Base-by-base conservation (phyloP, 2,329 filamentous ascomycete genomes). In the Fusarium tjaetaba region DNA sequence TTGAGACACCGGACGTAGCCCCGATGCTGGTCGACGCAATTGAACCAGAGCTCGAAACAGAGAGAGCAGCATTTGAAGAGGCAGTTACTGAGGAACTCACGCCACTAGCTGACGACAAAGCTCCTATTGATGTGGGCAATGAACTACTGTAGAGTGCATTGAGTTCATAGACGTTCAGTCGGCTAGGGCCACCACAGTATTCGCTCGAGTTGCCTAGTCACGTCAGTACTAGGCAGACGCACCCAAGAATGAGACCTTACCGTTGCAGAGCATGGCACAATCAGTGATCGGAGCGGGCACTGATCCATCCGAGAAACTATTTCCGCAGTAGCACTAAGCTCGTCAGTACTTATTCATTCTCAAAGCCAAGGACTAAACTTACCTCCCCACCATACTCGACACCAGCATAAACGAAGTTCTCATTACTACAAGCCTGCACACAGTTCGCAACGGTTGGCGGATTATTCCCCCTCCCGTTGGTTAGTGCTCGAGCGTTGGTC, bases 351-450 rank as follows among this genome's bases (percentile, higher is more conserved):
- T 6, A 16, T 14, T 2, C 2, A 26, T 9, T 2, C n/a, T 15
- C 16, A 52, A 18, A 1, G 0, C 15, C 8, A 5, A 6, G 7
- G 0, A 14, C 5, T 18, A 0, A 3, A 36, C 79, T 69, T 43
- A 79, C 80, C 70, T 84, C 82, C 45, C 81, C 81, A 3, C 82
- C 82, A n/a, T 84, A 84, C 51, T 84, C 81, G 2, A 84, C 43
- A 24, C 82, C 83, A 7, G 81, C 82, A 14, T 81, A 81, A 1
- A 65, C 52, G 32, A 81, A 83, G 6, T 43, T 67, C 0, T 56
- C 53, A 4, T 55, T 67, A n/a, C 77, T 78, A 56, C 83, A 84
- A 18, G 78, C 80, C 4, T 71, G 69, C 1, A 84, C 71, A 51
- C 83, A 85, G 2, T 68, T 65, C 6, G 79, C 79, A 0, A 84